These are phyloP conservation scores for Musa troglodytarum DNA, from an alignment of 176 grass and related monocot species.

Conservation along the genomic window DNA sequence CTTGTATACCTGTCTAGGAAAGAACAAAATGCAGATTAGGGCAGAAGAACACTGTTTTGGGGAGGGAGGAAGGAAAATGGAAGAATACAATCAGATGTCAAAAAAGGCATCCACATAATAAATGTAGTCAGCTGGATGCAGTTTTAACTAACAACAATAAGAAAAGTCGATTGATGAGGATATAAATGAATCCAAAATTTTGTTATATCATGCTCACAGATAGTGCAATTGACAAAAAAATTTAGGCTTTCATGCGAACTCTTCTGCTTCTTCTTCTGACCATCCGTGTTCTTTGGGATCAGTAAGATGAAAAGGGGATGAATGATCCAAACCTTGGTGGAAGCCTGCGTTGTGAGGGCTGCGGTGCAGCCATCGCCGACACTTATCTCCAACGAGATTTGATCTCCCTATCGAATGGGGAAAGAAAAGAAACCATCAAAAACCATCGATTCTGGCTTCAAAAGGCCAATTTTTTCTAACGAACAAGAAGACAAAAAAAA, in stretches of 20 bases:
- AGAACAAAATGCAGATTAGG: slow-evolving; percentile 15
- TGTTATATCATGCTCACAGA: background rate
- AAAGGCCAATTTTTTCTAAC: too few relatives aligned
- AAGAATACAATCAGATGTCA: too few relatives aligned
- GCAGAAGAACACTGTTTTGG: background rate
- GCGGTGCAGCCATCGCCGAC: slow-evolving; percentile 59
- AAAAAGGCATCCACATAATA: background rate
- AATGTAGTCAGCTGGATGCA: background rate
- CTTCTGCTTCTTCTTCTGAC: background rate
- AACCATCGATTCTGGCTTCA: background rate
- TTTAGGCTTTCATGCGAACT: background rate
- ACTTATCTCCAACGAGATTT: slow-evolving; percentile 44
- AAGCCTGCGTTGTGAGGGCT: slow-evolving; percentile 78
- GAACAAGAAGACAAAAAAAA: too few relatives aligned
- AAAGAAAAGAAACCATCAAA: too few relatives aligned
- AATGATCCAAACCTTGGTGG: slow-evolving; percentile 56
- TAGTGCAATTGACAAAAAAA: background rate
- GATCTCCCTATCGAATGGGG: slow-evolving; percentile 48
- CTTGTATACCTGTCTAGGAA: slow-evolving; percentile 61
- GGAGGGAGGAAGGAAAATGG: too few relatives aligned
- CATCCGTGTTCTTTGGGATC: background rate
- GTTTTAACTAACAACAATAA: background rate
- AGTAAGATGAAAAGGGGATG: background rate
- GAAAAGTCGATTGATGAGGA: background rate
- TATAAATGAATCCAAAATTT: background rate